Percentiles rank a stretch among this genome's conserved stretches.
phyloP scores from a whole-genome alignment of 164 flowering plant genomes.

The Sextonia rubra region DNA sequence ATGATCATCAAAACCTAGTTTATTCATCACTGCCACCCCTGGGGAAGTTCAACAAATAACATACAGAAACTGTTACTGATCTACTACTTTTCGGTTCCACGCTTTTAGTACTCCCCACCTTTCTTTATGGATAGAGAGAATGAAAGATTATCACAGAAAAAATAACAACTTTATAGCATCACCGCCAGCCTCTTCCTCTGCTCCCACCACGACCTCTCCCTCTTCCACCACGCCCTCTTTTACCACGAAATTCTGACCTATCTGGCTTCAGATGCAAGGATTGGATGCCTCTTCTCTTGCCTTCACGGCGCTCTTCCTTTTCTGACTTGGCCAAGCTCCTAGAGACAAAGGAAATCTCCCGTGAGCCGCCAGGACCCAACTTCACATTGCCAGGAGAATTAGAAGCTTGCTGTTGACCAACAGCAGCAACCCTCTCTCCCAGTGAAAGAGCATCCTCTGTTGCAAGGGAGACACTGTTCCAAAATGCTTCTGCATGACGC shows the following conservation, averaged over 20 bases:
- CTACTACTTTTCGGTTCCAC: no score
- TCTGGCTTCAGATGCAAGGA: slow-evolving; percentile 60
- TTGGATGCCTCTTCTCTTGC: slow-evolving; percentile 72
- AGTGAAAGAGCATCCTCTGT: slow-evolving; percentile 75
- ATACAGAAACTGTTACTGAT: no score
- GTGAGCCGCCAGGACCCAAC: slow-evolving; percentile 79
- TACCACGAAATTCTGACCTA: slow-evolving; percentile 37
- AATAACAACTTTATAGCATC: no score
- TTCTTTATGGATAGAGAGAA: no score
- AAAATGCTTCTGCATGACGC: slow-evolving; percentile 83
- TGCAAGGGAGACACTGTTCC: slow-evolving; percentile 51
- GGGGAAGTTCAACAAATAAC: no score
- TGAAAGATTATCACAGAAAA: no score
- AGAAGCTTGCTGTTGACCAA: slow-evolving; percentile 22
- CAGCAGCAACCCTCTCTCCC: slow-evolving; percentile 77
- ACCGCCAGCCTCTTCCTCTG: slow-evolving; percentile 14
- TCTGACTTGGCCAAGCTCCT: slow-evolving; percentile 57
- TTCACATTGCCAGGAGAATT: slow-evolving; percentile 37
- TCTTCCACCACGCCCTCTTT: slow-evolving; percentile 28
- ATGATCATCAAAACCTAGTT: no score
- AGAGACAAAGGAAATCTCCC: slow-evolving; percentile 73
- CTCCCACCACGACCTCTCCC: slow-evolving; percentile 36
- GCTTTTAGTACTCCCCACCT: no score
- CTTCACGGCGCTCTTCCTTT: slow-evolving; percentile 36
- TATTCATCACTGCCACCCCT: slow-evolving; percentile 3